Evolutionary conservation across 2,329 filamentous ascomycete species (phyloP), one percentile per base, ranked within the genome.

Genomic region (Sclerotinia minor): DNA sequence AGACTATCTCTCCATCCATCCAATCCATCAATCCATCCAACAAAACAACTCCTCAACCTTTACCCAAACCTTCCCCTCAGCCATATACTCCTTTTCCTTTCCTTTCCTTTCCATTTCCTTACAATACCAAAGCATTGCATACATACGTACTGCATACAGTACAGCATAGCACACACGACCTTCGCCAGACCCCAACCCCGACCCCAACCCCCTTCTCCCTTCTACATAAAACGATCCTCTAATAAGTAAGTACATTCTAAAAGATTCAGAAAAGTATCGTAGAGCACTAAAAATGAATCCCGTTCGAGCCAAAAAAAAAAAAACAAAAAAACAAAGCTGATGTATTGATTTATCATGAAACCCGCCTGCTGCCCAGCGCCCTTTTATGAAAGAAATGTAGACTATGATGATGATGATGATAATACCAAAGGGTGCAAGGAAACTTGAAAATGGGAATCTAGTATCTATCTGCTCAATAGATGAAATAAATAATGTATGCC

Each of bases 401-500:
- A 38, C n/a, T n/a, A n/a, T 26, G 21, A 21, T 3, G 17, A 50
- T 63, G 17, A n/a, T n/a, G n/a, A n/a, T n/a, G n/a, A n/a, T n/a
- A n/a, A 38, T 38, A 26, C 26, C 32, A 50, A 50, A n/a, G n/a
- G 32, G 24, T 32, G 13, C 32, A 35, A 38, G 38, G 49, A 50
- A 15, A 19, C 11, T 44, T 32, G 45, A 61, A 61, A 24, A 15
- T 50, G 59, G 45, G 45, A 63, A 63, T 63, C 59, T 50, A 50
- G 32, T 38, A 15, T 63, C 59, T 38, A 15, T 63, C 59, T 38
- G 59, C 50, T 50, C 45, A 13, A 24, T 9, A 11, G 32, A 49
- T 35, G 32, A 49, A 19, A 50, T 17, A 61, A 50, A 50, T 26
- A 13, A 50, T 63, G 59, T 26, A 60, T 35, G 44, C 41, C 44